Evolutionary conservation across 441 rosid genomes (phyloP).

Genomic region (Gossypium davidsonii): DNA sequence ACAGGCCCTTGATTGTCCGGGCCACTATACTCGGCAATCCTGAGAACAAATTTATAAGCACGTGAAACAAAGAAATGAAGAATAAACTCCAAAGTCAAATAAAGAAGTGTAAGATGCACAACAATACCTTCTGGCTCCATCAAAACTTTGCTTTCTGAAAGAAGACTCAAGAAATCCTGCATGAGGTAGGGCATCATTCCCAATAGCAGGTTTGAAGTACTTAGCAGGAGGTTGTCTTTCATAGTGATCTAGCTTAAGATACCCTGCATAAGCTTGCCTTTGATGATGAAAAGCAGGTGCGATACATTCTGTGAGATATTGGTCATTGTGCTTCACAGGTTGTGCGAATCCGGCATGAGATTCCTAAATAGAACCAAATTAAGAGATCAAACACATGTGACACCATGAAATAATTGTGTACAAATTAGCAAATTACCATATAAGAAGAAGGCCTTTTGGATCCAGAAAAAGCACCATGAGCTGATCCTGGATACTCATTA

Average conservation of each 20-base stretch:
- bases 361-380: constrained; percentile 14
- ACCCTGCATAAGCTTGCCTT: constrained; percentile 3
- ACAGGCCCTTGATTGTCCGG: neutral
- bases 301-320: neutral
- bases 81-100: neutral
- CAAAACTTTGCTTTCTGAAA: neutral
- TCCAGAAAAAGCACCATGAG: constrained; percentile 11
- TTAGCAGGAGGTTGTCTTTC: neutral
- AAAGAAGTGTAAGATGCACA: constrained; percentile 5
- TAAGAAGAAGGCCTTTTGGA: constrained; percentile 13
- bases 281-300: constrained; percentile 1
- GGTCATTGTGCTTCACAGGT: neutral
- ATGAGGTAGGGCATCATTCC: constrained; percentile 14
- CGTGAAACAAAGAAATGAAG: neutral
- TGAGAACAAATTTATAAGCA: neutral
- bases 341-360: constrained; percentile 19
- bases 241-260: neutral
- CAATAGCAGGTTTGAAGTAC: constrained; percentile 12
- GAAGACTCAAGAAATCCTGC: constrained; percentile 19
- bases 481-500: neutral
- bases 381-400: neutral
- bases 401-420: neutral
- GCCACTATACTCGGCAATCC: constrained; percentile 7
- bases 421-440: constrained; percentile 16
- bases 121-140: constrained; percentile 16